Conservation (phyloP, 1,139 yeast species). For the Scheffersomyces parashehatae region DNA sequence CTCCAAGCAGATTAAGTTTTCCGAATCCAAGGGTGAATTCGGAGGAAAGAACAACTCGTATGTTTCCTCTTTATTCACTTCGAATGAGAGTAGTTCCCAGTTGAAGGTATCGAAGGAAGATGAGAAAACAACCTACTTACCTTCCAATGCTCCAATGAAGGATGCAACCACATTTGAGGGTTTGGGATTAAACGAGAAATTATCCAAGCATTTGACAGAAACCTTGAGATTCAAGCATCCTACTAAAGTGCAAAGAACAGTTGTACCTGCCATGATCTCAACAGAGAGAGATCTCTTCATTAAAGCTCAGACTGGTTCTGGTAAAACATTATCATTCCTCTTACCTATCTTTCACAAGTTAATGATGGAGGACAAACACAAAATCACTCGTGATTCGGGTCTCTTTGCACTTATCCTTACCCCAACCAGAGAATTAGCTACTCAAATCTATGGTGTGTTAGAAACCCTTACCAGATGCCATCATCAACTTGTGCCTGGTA, state of each 20-base stretch:
- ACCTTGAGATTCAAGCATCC: conserved; percentile 68
- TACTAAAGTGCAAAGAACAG: conserved; percentile 81
- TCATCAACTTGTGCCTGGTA: conserved; percentile 85
- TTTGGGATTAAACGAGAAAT: conserved; percentile 60
- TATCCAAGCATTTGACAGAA: conserved; percentile 57
- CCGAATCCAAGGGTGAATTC: conserved; percentile 46
- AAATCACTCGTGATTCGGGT: conserved; percentile 72
- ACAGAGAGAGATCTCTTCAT: conserved; percentile 71
- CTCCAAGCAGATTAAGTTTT: conserved; percentile 29
- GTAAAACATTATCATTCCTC: conserved; percentile 84
- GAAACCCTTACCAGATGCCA: conserved; percentile 71
- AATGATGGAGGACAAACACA: conserved; percentile 49
- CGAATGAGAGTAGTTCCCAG: conserved; percentile 49
- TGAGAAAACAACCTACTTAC: conserved; percentile 34
- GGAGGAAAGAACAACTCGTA: conserved; percentile 59
- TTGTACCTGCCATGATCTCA: conserved; percentile 65
- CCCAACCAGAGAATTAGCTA: conserved; percentile 93
- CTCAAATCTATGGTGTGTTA: conserved; percentile 84
- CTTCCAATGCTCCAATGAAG: conserved; percentile 84
- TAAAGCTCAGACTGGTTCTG: conserved; percentile 96
- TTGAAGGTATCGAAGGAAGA: conserved; percentile 25
- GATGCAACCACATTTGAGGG: conserved; percentile 72
- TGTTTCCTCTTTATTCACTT: conserved; percentile 85
- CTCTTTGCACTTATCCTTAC: conserved; percentile 83
- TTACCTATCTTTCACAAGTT: conserved; percentile 78